Conservation (phyloP, 1,139 yeast species). For the Candida pseudocylindracea region DNA sequence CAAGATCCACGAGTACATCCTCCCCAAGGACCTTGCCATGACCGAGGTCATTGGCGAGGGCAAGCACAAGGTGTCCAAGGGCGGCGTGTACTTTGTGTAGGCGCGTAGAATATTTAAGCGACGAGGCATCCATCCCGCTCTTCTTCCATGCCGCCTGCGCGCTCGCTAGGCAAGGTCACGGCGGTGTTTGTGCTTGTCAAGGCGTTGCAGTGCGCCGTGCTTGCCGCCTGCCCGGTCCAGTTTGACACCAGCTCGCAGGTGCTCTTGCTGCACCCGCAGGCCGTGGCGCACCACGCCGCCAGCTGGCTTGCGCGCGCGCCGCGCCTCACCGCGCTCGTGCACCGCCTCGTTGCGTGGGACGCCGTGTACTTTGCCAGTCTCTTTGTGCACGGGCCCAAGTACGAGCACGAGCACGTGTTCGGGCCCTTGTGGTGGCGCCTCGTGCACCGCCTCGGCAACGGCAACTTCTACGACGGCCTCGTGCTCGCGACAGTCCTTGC, state of each 20-base stretch:
- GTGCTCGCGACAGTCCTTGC: slow-evolving; percentile 20
- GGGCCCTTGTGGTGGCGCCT: slow-evolving; percentile 56
- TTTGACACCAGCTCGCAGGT: slow-evolving; percentile 24
- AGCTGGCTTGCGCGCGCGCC: not conserved
- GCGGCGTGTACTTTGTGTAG: too few species aligned
- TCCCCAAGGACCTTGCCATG: too few species aligned
- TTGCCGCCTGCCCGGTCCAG: slow-evolving; percentile 17
- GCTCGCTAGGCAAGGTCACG: not conserved
- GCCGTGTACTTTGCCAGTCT: slow-evolving; percentile 51
- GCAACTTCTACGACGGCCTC: slow-evolving; percentile 18
- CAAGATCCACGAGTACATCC: not conserved
- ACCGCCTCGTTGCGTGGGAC: slow-evolving; percentile 63
- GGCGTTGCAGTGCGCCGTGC: slow-evolving; percentile 12
- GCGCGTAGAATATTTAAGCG: too few species aligned
- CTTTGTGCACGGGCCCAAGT: slow-evolving; percentile 25
- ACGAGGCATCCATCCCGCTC: too few species aligned
- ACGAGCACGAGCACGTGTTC: slow-evolving; percentile 84
- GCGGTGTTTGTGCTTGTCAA: slow-evolving; percentile 11
- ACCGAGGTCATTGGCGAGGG: too few species aligned
- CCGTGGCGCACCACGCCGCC: not conserved
- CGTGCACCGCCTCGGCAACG: slow-evolving; percentile 10
- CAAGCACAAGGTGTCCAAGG: too few species aligned
- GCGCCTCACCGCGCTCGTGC: slow-evolving; percentile 8
- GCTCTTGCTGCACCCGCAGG: slow-evolving; percentile 4
- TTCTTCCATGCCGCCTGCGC: too few species aligned